phyloP scores from a whole-genome alignment of 805 yeast species.

The Sugiyamaella chiloensis region DNA sequence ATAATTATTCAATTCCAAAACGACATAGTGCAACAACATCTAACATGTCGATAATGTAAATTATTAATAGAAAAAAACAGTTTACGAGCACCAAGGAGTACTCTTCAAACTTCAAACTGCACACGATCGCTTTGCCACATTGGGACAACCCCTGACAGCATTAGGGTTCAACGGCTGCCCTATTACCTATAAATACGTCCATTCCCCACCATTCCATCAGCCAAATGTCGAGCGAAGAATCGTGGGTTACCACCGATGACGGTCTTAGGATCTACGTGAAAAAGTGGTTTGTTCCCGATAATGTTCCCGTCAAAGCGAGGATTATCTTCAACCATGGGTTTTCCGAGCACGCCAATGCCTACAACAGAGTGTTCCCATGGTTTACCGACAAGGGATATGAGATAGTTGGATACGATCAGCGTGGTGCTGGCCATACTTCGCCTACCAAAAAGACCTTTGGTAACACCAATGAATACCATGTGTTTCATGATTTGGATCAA shows the following conservation, averaged over 20 bases:
- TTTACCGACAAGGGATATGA: conserved; percentile 34
- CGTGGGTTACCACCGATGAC: conserved; percentile 12
- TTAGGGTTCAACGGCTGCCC: too few species aligned
- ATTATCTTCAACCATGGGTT: conserved; percentile 38
- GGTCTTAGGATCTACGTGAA: conserved; percentile 16
- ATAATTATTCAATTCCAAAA: too few species aligned
- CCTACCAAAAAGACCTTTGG: conserved; percentile 30
- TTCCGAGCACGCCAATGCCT: conserved; percentile 33
- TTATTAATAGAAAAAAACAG: too few species aligned
- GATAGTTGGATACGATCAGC: conserved; percentile 37
- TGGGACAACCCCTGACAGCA: too few species aligned
- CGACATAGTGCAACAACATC: too few species aligned
- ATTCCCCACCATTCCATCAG: too few species aligned
- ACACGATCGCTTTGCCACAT: too few species aligned
- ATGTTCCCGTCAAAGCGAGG: conserved; percentile 25
- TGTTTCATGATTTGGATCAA: conserved; percentile 34
- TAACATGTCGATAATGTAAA: too few species aligned
- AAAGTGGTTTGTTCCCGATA: conserved; percentile 24
- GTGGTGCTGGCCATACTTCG: conserved; percentile 39
- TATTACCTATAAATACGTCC: too few species aligned
- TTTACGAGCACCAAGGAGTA: too few species aligned
- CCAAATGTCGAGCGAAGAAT: neutral
- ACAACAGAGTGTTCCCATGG: conserved; percentile 30
- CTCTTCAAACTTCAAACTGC: too few species aligned
- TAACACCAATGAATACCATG: conserved; percentile 31